phyloP scores from a whole-genome alignment of 2,329 filamentous ascomycete species.

The Cordyceps cicadae region DNA sequence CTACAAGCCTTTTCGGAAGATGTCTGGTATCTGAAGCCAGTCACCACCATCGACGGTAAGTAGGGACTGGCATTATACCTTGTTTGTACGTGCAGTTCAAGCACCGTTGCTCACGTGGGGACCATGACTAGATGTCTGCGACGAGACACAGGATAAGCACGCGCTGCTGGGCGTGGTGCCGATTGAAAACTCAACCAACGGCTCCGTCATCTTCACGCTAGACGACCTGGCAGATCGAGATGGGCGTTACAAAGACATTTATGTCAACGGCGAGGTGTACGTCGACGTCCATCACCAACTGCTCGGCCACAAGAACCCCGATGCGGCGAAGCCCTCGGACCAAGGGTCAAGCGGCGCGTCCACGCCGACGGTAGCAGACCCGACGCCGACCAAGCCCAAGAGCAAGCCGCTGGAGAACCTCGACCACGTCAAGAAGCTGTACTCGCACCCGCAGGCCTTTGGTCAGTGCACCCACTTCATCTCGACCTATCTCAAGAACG shows the following conservation, averaged over 20 bases:
- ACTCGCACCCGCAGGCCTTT: constrained; percentile 93
- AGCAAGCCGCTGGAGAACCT: constrained; percentile 43
- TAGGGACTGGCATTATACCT: constrained; percentile 13
- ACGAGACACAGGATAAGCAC: constrained; percentile 59
- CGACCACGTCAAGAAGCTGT: constrained; percentile 62
- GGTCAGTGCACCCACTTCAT: constrained; percentile 81
- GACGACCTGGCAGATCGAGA: constrained; percentile 77
- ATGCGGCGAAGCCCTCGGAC: not conserved
- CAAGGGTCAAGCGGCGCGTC: constrained; percentile 32
- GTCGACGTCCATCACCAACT: constrained; percentile 84
- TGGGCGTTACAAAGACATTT: constrained; percentile 55
- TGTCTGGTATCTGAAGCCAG: constrained; percentile 41
- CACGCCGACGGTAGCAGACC: constrained; percentile 41
- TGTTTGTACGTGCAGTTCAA: not conserved
- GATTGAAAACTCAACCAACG: constrained; percentile 94
- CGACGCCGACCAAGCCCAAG: constrained; percentile 35
- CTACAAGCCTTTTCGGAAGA: constrained; percentile 39
- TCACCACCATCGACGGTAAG: constrained; percentile 42
- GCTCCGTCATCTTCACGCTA: constrained; percentile 80
- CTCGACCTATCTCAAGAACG: constrained; percentile 55
- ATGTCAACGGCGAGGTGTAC: constrained; percentile 76
- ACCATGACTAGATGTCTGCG: constrained; percentile 59
- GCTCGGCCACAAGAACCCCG: constrained; percentile 43
- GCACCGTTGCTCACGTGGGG: not conserved
- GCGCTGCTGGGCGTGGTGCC: constrained; percentile 74